Conservation (phyloP, 805 yeast genomes). For the Hanseniaspora singularis region DNA sequence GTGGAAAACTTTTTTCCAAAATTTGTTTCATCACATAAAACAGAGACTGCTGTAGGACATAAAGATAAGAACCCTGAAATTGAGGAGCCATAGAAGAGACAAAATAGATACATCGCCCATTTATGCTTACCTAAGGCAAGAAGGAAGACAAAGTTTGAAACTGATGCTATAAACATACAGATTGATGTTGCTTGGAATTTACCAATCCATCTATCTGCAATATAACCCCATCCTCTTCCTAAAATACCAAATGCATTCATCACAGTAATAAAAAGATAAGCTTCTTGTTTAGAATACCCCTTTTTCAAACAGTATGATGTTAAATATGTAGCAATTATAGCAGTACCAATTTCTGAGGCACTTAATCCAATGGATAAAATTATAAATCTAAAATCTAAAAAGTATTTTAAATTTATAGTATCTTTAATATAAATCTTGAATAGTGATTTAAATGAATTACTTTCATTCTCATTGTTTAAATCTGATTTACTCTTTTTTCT, state of each 20-base stretch:
- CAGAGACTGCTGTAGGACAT: slow-evolving; percentile 59
- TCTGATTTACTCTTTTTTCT: slow-evolving; percentile 32
- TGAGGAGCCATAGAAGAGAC: slow-evolving; percentile 46
- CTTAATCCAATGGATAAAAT: slow-evolving; percentile 32
- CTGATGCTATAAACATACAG: slow-evolving; percentile 36
- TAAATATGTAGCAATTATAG: slow-evolving; percentile 35
- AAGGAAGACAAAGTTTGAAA: slow-evolving; percentile 49
- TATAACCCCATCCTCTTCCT: slow-evolving; percentile 47
- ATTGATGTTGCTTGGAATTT: slow-evolving; percentile 44
- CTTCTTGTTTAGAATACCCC: slow-evolving; percentile 31
- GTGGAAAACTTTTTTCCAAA: slow-evolving; percentile 64
- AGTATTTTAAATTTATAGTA: slow-evolving; percentile 26
- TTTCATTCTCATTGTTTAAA: slow-evolving; percentile 28
- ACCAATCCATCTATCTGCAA: slow-evolving; percentile 43
- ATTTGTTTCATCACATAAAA: slow-evolving; percentile 47
- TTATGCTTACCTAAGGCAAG: slow-evolving; percentile 45
- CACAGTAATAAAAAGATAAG: slow-evolving; percentile 35
- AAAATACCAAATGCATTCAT: slow-evolving; percentile 35
- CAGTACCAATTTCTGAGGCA: slow-evolving; percentile 34
- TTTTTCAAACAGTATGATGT: slow-evolving; percentile 38
- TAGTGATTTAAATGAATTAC: not conserved
- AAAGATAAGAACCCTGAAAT: slow-evolving; percentile 51
- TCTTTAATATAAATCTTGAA: slow-evolving; percentile 20
- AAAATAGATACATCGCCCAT: slow-evolving; percentile 39
- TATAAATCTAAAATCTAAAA: slow-evolving; percentile 35